Evolutionary conservation across 2,329 filamentous ascomycete genomes (phyloP).

Genomic region (Blastomyces emzantsi): DNA sequence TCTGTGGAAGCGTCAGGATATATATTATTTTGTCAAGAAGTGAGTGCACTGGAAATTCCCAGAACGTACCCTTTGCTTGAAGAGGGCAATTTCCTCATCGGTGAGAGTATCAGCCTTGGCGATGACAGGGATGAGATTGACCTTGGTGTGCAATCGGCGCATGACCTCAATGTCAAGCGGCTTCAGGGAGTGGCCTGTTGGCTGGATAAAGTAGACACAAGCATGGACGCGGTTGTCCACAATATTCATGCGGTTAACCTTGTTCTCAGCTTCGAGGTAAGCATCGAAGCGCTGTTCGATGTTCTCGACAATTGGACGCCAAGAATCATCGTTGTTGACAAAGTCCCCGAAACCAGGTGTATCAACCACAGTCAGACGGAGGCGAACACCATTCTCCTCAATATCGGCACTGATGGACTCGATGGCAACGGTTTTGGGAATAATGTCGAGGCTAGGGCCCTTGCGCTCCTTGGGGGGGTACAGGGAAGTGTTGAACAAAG

Average conservation of each 20-base stretch:
- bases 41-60: background rate
- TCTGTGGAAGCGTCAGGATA: constrained; percentile 49
- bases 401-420: constrained; percentile 95
- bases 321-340: constrained; percentile 99
- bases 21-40: background rate
- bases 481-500: constrained; percentile 97
- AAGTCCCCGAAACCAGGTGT: constrained; percentile 98
- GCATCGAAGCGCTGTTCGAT: constrained; percentile 99
- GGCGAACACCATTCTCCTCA: constrained; percentile 94
- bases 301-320: constrained; percentile 98
- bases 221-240: constrained; percentile 98
- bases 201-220: constrained; percentile 99
- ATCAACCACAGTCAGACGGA: constrained; percentile 92
- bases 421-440: constrained; percentile 94
- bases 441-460: constrained; percentile 92
- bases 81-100: constrained; percentile 86
- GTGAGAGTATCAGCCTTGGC: constrained; percentile 98
- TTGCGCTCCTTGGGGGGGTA: constrained; percentile 99
- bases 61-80: constrained; percentile 85
- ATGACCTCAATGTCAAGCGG: constrained; percentile 98
- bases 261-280: constrained; percentile 98
- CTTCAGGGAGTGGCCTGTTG: constrained; percentile 96
- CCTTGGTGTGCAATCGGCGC: constrained; percentile 98
- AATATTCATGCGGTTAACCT: constrained; percentile 99
- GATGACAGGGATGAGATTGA: constrained; percentile 98